These are phyloP conservation scores for Kurtzmaniella quercitrusa DNA, from an alignment of 1,139 yeast species.

Conservation along the genomic window DNA sequence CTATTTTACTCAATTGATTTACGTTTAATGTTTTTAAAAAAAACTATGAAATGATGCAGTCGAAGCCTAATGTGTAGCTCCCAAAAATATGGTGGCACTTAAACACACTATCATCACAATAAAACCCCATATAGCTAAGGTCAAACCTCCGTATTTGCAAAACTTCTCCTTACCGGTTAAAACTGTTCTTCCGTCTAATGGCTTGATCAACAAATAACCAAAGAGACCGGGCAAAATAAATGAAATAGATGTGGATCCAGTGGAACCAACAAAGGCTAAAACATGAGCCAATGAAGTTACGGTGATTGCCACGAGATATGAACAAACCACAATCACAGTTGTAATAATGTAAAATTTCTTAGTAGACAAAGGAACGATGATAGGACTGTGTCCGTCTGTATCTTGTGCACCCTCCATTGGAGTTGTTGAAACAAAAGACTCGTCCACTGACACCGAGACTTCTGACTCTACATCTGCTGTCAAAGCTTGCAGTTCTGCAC, in stretches of 20 bases:
- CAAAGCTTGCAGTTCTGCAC: conserved; percentile 9
- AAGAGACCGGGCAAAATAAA: conserved; percentile 91
- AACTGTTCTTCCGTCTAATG: conserved; percentile 31
- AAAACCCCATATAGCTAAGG: conserved; percentile 70
- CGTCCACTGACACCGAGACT: conserved; percentile 19
- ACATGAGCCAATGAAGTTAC: conserved; percentile 82
- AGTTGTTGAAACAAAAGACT: conserved; percentile 41
- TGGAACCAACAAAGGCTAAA: conserved; percentile 88
- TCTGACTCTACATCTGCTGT: conserved; percentile 20
- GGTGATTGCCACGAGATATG: conserved; percentile 71
- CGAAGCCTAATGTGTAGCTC: conserved; percentile 43
- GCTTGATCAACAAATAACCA: conserved; percentile 64
- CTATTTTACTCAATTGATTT: neutral
- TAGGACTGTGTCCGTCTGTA: conserved; percentile 47
- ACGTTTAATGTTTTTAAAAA: neutral
- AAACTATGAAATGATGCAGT: neutral
- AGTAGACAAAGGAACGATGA: conserved; percentile 51
- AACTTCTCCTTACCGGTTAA: conserved; percentile 37
- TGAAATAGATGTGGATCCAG: conserved; percentile 92
- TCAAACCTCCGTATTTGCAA: conserved; percentile 57
- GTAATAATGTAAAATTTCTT: conserved; percentile 63
- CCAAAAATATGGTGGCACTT: conserved; percentile 65
- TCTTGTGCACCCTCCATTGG: conserved; percentile 51
- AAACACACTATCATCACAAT: conserved; percentile 76
- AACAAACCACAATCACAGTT: conserved; percentile 50